Percentiles rank a stretch among this genome's conserved stretches.
phyloP scores from a whole-genome alignment of 208 protist species.

The Wallacemonas sp. region DNA sequence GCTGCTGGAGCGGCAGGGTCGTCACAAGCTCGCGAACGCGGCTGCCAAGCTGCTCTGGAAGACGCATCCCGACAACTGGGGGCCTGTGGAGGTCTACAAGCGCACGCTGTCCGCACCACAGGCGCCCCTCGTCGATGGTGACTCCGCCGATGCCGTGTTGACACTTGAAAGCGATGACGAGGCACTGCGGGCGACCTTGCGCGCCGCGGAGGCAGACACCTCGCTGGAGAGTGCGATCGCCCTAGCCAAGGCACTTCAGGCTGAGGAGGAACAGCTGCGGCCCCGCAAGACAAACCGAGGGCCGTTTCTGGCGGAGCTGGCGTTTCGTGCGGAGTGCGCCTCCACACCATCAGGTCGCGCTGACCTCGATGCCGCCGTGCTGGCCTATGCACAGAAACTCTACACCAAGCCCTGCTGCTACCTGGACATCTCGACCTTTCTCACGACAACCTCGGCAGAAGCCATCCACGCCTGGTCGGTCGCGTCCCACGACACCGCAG shows the following conservation, averaged over 20 bases:
- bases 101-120: conserved; percentile 31
- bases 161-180: conserved; percentile 28
- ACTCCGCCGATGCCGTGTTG: neutral
- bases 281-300: conserved; percentile 53
- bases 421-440: conserved; percentile 82
- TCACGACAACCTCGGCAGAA: conserved; percentile 39
- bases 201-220: conserved; percentile 33
- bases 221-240: conserved; percentile 46
- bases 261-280: conserved; percentile 18
- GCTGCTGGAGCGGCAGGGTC: conserved; percentile 39
- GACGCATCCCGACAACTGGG: conserved; percentile 77
- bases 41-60: conserved; percentile 59
- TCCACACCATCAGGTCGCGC: too few species aligned
- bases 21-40: conserved; percentile 46
- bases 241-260: conserved; percentile 40
- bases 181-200: conserved; percentile 29
- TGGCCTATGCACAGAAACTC: conserved; percentile 75
- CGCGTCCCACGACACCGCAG: neutral
- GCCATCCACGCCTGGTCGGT: conserved; percentile 69
- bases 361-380: conserved; percentile 32
- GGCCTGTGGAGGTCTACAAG: conserved; percentile 57
- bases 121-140: neutral
- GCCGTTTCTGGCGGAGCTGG: conserved; percentile 76
- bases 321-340: conserved; percentile 41
- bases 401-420: conserved; percentile 75